Evolutionary conservation across 495 filamentous ascomycete genomes (phyloP), one percentile per base, ranked within the genome.

Genomic region (Aspergillus cavernicola): DNA sequence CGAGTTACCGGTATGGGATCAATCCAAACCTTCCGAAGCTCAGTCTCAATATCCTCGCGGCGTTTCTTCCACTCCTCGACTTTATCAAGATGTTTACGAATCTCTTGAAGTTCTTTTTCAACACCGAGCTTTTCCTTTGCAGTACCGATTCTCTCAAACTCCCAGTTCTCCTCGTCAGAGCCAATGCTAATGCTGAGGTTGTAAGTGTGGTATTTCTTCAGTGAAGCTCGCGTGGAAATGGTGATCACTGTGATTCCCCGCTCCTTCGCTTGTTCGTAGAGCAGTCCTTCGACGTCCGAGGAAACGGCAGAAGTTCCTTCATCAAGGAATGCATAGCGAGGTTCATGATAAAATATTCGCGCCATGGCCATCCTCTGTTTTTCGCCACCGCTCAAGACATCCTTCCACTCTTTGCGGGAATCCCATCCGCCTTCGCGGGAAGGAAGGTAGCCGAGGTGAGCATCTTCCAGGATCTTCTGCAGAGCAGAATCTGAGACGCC

Each of bases 381-480:
- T 75, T 99, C 95, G n/a, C 95, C 95, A 10, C 95, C 95, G 53
- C 85, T 90, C 15, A 99, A 70, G 9, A 99, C 89, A 62, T 97
- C 93, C 72, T 97, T 97, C 95, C 95, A 99, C 59, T 95, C 93
- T 70, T 99, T 97, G 22, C 88, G 77, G 18, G 89, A 88, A 63
- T 99, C 90, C 92, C 92, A 99, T 11, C 95, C 95, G 20, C 92
- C 95, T 72, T 99, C 95, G 16, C 95, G 84, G 28, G 88, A 80
- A 5, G 89, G 89, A 4, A 99, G 77, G 68, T 97, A 97, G 7
- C 90, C 92, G 0, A 99, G 76, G 41, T 82, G 79, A 0, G 90
- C 93, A 22, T 86, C 85, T 43, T 96, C 88, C 6, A 99, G 79
- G 4, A 93, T 82, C 26, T 75, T 73, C 59, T 84, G 81, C 12